Conservation (phyloP, 805 yeast species). For the Metschnikowia shivogae region DNA sequence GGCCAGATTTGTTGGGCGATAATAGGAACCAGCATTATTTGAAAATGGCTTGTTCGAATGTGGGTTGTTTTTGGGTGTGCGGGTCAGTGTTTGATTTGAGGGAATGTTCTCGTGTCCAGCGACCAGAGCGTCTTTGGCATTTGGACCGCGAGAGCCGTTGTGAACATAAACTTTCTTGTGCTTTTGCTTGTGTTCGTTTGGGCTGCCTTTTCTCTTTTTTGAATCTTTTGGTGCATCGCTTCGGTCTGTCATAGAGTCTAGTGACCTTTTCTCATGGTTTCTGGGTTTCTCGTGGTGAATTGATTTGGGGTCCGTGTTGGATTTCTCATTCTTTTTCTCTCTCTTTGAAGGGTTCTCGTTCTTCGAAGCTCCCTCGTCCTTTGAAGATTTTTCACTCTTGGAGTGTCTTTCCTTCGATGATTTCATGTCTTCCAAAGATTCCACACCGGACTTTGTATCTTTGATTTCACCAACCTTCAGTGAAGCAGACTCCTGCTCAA, state of each 20-base stretch:
- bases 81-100: neutral
- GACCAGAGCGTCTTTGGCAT: neutral
- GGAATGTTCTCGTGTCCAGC: neutral
- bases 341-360: no score
- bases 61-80: neutral
- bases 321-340: neutral
- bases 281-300: neutral
- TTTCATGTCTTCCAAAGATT: neutral
- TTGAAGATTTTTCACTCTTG: neutral
- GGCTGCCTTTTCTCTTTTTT: neutral
- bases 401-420: neutral
- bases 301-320: neutral
- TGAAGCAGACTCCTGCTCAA: neutral
- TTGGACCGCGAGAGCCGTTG: neutral
- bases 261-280: neutral
- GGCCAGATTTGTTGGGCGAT: neutral
- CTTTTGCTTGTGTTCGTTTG: neutral
- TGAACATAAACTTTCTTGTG: conserved; percentile 1
- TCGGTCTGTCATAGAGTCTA: no score
- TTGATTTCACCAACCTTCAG: neutral
- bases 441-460: neutral
- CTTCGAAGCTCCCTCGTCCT: neutral
- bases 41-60: neutral
- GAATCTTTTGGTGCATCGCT: neutral
- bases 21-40: neutral